phyloP scores from a whole-genome alignment of 257 asterid genomes.

The Petrea volubilis region DNA sequence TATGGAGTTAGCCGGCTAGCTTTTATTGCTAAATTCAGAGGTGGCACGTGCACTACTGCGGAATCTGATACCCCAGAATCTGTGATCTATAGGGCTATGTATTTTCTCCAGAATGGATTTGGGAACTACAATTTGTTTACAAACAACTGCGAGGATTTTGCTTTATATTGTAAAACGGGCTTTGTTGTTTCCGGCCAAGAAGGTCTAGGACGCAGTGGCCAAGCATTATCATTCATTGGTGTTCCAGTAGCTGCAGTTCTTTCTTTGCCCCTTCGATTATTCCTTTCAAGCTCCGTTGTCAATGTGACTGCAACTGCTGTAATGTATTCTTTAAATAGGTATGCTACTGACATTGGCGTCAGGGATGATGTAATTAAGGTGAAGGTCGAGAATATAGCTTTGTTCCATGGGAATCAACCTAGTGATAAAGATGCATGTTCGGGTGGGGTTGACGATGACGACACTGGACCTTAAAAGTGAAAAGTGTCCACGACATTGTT shows the following conservation, averaged over 20 bases:
- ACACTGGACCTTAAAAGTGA: neutral
- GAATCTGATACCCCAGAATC: slow-evolving; percentile 2
- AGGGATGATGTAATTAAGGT: neutral
- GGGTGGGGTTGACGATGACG: neutral
- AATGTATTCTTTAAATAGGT: slow-evolving; percentile 2
- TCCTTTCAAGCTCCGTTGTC: neutral
- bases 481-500: neutral
- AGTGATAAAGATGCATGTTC: neutral
- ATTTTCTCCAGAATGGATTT: slow-evolving; percentile 8
- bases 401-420: neutral
- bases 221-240: neutral
- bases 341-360: slow-evolving; percentile 16
- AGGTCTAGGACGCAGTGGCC: slow-evolving; percentile 2
- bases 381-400: neutral
- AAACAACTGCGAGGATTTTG: slow-evolving; percentile 18
- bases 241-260: slow-evolving; percentile 10
- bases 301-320: neutral
- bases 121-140: slow-evolving; percentile 8
- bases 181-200: slow-evolving; percentile 6
- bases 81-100: slow-evolving; percentile 15
- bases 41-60: slow-evolving; percentile 20
- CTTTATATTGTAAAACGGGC: slow-evolving; percentile 16
- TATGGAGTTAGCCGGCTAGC: slow-evolving; percentile 11
- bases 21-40: slow-evolving; percentile 12
- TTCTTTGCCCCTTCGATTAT: slow-evolving; percentile 2